Evolutionary conservation across 2,329 filamentous ascomycete genomes (phyloP), one percentile per base, ranked within the genome.

Genomic region (Camillea tinctor): DNA sequence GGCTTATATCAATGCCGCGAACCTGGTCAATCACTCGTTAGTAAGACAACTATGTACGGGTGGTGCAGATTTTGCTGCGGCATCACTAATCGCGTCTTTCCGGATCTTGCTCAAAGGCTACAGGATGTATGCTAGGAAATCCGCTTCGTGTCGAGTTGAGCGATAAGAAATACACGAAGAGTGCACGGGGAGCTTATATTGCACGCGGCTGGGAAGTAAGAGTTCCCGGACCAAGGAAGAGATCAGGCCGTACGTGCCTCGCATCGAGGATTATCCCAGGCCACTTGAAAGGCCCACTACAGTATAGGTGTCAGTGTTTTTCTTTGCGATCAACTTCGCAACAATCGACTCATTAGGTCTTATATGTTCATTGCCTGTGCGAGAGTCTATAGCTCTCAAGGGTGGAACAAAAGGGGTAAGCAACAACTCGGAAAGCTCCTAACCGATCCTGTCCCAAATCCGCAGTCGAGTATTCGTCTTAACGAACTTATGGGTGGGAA

Each of bases 1-100:
- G 88, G 67, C 86, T 88, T 64, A 92, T 85, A 70, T 93, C 90
- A 68, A 92, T 81, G 9, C 86, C 89, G 64, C 88, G 80, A 9
- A 92, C 87, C 89, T 92, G 64, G 23, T 55, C 17, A 24, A 24
- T 56, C 48, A 20, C 30, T 9, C 50, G 55, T 67, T 56, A 68
- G 64, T 53, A 51, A 48, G 50, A 11, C 52, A 55, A 53, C 44
- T 30, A 21, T n/a, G 17, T 7, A 44, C 36, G 17, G 13, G 36
- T 17, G 36, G 17, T 44, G 36, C 36, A n/a, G n/a, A 2, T 11
- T 44, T n/a, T 44, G 5, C 36, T 15, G 5, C 6, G 15, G 36
- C 6, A 44, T 44, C 36, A n/a, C 17, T n/a, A 44, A 15, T 44
- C 11, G 36, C 36, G 5, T 44, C 36, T 2, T 44, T n/a, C n/a